Evolutionary conservation across 768 basidiomycete genomes (phyloP), one percentile per base, ranked within the genome.

Genomic region (Porpolomopsis calyptriformis): DNA sequence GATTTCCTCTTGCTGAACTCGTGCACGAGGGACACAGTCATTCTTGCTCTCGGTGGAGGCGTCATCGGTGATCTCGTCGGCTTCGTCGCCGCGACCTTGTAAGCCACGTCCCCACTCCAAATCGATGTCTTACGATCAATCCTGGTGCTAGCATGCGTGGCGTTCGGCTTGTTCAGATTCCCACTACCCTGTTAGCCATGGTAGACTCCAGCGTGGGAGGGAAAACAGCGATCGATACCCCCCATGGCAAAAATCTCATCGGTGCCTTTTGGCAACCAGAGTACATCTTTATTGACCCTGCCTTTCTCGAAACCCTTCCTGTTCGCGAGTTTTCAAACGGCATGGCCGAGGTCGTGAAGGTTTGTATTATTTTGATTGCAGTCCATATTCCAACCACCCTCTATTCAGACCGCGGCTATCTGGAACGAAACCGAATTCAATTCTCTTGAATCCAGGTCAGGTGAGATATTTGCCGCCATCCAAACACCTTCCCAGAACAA

Each of bases 171-270:
- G 82, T 89, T 18, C 96, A 99, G 67, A 87, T 99, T 46, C 96
- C 96, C 0, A 97, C 96, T 0, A 96, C 93, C 0, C 72, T 99
- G 1, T 76, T 99, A 48, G 91, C 93, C 4, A 99, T 99, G 96
- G 96, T 99, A 19, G 96, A 99, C 64, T 97, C 93, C 0, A 83
- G 89, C 49, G 82, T 99, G 36, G 96, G 96, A 4, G 94, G 96
- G 27, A 99, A 97, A 72, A 99, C 96, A 0, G 94, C 96, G n/a
- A 92, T 98, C 50, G 96, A 99, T 60, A 97, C 94, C 0, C 91
- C 90, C 2, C 88, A 91, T 52, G 96, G 96, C 46, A 99, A 99
- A 70, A 99, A 99, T 64, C 76, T 98, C 53, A 90, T 99, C 53
- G 96, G 96, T 48, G 86, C 94, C 4, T 99, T 98, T 71, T 92